Percentiles rank a stretch among this genome's conserved stretches.
Conservation (phyloP, 2,329 filamentous ascomycete species). For the Monilinia laxa region DNA sequence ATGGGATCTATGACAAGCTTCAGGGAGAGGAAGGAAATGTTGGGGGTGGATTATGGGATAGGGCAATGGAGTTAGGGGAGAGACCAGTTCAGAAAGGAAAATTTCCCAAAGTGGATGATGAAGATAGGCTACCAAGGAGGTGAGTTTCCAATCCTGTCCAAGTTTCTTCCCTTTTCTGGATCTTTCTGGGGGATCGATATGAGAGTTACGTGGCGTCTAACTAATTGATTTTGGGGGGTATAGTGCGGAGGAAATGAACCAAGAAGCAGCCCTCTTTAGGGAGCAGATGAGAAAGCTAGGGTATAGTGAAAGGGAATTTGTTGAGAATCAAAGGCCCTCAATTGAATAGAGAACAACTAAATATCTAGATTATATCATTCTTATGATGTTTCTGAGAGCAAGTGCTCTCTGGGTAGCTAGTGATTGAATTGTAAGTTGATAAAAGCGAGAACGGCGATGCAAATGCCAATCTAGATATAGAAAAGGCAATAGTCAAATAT, state of each 20-base stretch:
- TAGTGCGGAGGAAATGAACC: constrained; percentile 71
- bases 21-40: constrained; percentile 84
- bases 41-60: constrained; percentile 65
- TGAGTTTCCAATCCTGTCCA: not conserved
- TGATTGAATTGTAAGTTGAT: too few relatives aligned
- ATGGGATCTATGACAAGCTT: constrained; percentile 80
- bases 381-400: not conserved
- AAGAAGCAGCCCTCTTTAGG: constrained; percentile 60
- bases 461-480: not conserved
- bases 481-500: not conserved
- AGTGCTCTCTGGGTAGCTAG: not conserved
- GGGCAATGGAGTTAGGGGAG: constrained; percentile 55
- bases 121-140: constrained; percentile 61
- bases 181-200: not conserved
- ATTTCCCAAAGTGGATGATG: constrained; percentile 72
- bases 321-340: not conserved
- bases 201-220: not conserved
- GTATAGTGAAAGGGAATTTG: not conserved
- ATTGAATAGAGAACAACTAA: not conserved
- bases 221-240: not conserved
- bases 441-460: not conserved
- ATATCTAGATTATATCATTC: not conserved
- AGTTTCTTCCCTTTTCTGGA: not conserved
- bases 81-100: constrained; percentile 53
- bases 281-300: constrained; percentile 33